Evolutionary conservation across 345 rosid genomes (phyloP), one percentile per base, ranked within the genome.

Genomic region (Ricinus communis): DNA sequence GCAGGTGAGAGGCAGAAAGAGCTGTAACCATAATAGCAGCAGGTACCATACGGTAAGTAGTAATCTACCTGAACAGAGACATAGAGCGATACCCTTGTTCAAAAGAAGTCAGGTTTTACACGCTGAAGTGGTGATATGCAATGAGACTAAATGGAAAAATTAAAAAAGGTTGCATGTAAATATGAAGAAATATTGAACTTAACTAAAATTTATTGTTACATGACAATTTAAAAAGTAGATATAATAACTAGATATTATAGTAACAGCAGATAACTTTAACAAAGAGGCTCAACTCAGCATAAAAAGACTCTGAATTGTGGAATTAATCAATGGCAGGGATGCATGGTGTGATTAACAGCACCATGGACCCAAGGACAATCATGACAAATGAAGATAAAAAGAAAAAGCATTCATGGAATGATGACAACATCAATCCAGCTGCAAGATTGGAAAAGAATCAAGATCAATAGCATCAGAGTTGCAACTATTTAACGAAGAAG

Each of bases 321-420:
- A n/a, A 8, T 33, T 5, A 46, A 45, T 7, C 24, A 18, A 46
- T 4, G 5, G 38, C n/a, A 49, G 38, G 25, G 11, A 3, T 65
- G 38, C 24, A 15, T 27, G 52, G 33, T 6, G 19, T 12, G 21
- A 46, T 46, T 10, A 16, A 21, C 28, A 61, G 2, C 5, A 36
- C 28, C 46, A 61, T n/a, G 65, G 46, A 38, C 43, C 16, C 46
- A 56, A 30, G 18, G 53, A 63, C 43, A 43, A 25, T 63, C 49
- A 63, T 43, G 52, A 63, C 10, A 63, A 47, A 47, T 12, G n/a
- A 64, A 31, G 36, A 64, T 46, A 62, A 62, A n/a, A 19, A 62
- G 28, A 24, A 41, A 5, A 15, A 6, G 11, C 5, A 50, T 13
- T 46, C 21, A 13, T 4, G 8, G 47, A 65, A 45, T 27, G 6